Evolutionary conservation across 805 yeast genomes (phyloP).

Genomic region (Monosporozyma aerobia): DNA sequence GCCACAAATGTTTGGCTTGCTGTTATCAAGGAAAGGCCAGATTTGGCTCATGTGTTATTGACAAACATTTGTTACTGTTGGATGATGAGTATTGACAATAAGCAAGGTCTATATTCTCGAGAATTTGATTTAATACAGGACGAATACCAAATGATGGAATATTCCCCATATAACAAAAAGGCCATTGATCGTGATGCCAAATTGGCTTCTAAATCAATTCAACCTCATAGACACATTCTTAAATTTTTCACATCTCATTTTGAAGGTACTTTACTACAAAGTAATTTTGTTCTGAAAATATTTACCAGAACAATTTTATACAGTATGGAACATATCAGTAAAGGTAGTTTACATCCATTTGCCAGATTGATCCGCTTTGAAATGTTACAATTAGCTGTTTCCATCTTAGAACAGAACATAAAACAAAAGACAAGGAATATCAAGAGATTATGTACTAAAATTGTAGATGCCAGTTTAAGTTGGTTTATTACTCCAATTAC

Average conservation of each 20-base stretch:
- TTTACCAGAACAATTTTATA: slow-evolving; percentile 52
- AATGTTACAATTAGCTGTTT: slow-evolving; percentile 57
- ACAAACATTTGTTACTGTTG: slow-evolving; percentile 62
- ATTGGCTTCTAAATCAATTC: slow-evolving; percentile 39
- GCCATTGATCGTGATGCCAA: slow-evolving; percentile 45
- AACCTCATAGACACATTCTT: slow-evolving; percentile 64
- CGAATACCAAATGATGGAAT: slow-evolving; percentile 72
- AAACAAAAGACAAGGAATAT: slow-evolving; percentile 40
- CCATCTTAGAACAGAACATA: slow-evolving; percentile 48
- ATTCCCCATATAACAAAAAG: slow-evolving; percentile 70
- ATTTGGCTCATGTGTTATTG: slow-evolving; percentile 48
- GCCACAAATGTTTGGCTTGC: slow-evolving; percentile 78
- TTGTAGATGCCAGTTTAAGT: slow-evolving; percentile 58
- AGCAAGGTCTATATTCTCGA: slow-evolving; percentile 56
- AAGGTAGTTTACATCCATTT: slow-evolving; percentile 76
- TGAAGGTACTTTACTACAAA: slow-evolving; percentile 67
- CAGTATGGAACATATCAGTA: slow-evolving; percentile 42
- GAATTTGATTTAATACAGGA: slow-evolving; percentile 47
- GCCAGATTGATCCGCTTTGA: slow-evolving; percentile 71
- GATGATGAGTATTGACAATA: slow-evolving; percentile 52
- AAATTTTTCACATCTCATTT: slow-evolving; percentile 64
- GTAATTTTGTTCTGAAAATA: slow-evolving; percentile 57
- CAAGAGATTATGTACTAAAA: slow-evolving; percentile 34
- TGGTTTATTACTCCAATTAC: slow-evolving; percentile 64
- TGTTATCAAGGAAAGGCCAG: slow-evolving; percentile 57